Base-by-base conservation (phyloP, 2,329 filamentous ascomycete genomes). In the Trichoderma harzianum region DNA sequence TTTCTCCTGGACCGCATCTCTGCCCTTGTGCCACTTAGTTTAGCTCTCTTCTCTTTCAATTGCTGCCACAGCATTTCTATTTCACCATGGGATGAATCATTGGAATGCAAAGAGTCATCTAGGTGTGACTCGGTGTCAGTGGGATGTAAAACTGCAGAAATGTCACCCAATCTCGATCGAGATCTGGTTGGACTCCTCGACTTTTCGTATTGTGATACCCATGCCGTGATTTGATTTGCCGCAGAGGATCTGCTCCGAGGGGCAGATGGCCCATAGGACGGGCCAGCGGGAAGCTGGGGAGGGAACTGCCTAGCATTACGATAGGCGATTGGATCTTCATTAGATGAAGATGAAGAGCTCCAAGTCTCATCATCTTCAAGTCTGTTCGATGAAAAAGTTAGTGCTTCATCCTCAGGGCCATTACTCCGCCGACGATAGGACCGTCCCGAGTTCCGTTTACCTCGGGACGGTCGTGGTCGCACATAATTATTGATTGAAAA, bases 61-160 rank as follows among this genome's bases (percentile, higher is more conserved):
- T 78, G 75, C 26, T 78, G 75, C 81, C 81, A 83, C 5, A 82
- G 74, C 12, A 75, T 34, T 66, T 83, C 79, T n/a, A 82, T 73
- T 14, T 78, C 76, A 21, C 77, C 77, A n/a, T 79, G 77, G 0
- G 78, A 75, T 14, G 74, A 76, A n/a, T 68, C 74, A 10, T 70
- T 67, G 7, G 77, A 78, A 18, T 72, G 69, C 26, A 69, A 43
- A 10, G 72, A 72, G 14, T 74, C 73, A 36, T 77, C 75, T 26
- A 69, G 68, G 18, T 16, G 66, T 12, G 72, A 72, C 32, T 72
- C 74, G 24, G 69, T 55, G 24, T 65, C 70, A 51, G 74, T 73
- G 7, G 72, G 66, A 0, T 67, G 43, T 55, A 70, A 57, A 18
- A 70, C 69, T 2, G 60, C 47, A 21, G 70, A 72, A 8, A 64